These are phyloP conservation scores for Coemansia sp. DNA, from an alignment of 192 early-diverging fungal genomes.

Conservation along the genomic window DNA sequence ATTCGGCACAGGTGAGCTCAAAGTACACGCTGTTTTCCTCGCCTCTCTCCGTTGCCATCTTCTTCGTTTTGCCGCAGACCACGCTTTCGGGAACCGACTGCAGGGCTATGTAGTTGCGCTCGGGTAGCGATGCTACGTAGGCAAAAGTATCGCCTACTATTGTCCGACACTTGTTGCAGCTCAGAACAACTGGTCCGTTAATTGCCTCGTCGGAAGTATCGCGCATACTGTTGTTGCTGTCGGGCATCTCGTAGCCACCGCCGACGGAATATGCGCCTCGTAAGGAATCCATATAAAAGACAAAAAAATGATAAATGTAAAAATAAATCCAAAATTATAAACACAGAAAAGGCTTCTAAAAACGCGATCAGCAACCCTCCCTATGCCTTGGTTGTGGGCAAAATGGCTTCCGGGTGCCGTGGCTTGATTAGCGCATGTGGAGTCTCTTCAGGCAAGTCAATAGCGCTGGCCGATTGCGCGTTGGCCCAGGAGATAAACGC, in stretches of 20 bases:
- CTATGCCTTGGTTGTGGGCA: neutral
- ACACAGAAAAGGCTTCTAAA: neutral
- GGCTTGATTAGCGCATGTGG: conserved; percentile 27
- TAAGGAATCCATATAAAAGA: neutral
- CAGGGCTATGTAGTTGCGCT: conserved; percentile 42
- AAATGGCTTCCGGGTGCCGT: neutral
- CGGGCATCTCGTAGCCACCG: conserved; percentile 6
- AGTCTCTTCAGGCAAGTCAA: conserved; percentile 35
- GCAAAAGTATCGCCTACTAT: conserved; percentile 51
- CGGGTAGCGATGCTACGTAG: conserved; percentile 41
- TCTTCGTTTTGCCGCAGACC: conserved; percentile 14
- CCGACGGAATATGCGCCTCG: conserved; percentile 7
- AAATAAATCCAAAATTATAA: neutral
- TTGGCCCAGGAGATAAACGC: conserved; percentile 69
- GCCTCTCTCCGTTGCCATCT: conserved; percentile 21
- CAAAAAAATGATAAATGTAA: neutral
- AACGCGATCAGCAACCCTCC: neutral
- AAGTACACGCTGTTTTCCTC: conserved; percentile 39
- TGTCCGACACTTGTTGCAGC: conserved; percentile 49
- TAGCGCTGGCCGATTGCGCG: conserved; percentile 14
- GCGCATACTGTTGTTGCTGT: conserved; percentile 8
- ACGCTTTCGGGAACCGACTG: conserved; percentile 40
- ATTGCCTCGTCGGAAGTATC: conserved; percentile 29
- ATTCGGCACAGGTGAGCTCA: conserved; percentile 42
- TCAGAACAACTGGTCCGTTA: conserved; percentile 45